A percentile compares a stretch with the other conserved stretches of the same genome.
Conservation (phyloP, 495 filamentous ascomycete species). For the Saxophila tyrrhenica region DNA sequence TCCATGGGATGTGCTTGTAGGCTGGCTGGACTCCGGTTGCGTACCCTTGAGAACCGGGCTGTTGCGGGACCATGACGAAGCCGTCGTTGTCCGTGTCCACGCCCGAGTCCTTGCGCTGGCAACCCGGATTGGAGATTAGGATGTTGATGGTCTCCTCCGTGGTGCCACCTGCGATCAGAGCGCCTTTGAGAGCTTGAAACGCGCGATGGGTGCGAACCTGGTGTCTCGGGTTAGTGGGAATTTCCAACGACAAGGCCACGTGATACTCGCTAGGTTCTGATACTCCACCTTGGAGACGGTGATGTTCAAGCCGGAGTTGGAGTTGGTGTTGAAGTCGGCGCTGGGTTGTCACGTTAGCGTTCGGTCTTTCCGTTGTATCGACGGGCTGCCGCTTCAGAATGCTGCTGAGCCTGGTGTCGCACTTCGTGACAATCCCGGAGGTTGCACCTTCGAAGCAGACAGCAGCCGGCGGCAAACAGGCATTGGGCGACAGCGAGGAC, state of each 20-base stretch:
- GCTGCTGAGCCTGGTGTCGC: no score
- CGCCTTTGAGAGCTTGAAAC: conserved; percentile 47
- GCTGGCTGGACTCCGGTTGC: neutral
- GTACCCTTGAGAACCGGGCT: no score
- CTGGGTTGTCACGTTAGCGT: neutral
- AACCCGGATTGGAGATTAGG: conserved; percentile 5
- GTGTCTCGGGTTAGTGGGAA: conserved; percentile 1
- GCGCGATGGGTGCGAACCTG: conserved; percentile 38
- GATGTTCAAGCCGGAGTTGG: conserved; percentile 26
- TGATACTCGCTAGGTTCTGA: conserved; percentile 39
- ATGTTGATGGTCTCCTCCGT: conserved; percentile 48
- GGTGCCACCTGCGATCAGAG: conserved; percentile 53
- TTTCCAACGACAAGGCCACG: neutral
- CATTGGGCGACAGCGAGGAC: conserved; percentile 1
- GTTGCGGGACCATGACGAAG: no score
- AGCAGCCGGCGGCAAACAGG: neutral
- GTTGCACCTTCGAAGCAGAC: no score
- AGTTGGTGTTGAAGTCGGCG: neutral
- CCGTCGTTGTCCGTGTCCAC: neutral
- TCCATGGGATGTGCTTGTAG: neutral
- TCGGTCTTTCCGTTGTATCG: no score
- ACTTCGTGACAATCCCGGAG: no score
- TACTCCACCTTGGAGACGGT: conserved; percentile 45
- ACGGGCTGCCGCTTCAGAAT: no score
- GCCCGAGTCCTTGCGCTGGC: conserved; percentile 12